Conservation (phyloP, 2,329 filamentous ascomycete species). For the Pezicula radicicola region DNA sequence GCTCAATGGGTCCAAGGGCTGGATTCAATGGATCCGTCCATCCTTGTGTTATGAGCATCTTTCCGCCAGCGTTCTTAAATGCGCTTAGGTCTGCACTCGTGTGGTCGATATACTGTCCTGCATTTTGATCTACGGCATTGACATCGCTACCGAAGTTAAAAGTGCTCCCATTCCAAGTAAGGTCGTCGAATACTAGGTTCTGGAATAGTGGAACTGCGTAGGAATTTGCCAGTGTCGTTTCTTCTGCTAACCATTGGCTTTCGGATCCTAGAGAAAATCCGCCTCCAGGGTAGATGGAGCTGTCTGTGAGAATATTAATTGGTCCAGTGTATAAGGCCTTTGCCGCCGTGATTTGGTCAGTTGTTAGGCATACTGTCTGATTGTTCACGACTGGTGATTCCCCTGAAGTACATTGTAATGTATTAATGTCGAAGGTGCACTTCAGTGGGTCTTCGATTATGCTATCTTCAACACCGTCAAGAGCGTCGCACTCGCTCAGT, state of each 20-base stretch:
- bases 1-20: constrained; percentile 33
- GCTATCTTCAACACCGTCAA: constrained; percentile 31
- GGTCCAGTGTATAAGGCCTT: constrained; percentile 28
- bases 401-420: constrained; percentile 26
- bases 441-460: constrained; percentile 32
- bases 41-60: constrained; percentile 35
- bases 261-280: constrained; percentile 37
- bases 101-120: constrained; percentile 34
- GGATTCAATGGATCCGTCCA: constrained; percentile 36
- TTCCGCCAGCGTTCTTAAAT: constrained; percentile 30
- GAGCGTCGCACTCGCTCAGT: constrained; percentile 28
- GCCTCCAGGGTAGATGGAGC: constrained; percentile 32
- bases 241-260: constrained; percentile 32
- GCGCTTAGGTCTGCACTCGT: constrained; percentile 28
- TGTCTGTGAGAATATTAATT: not conserved
- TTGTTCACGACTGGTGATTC: constrained; percentile 2
- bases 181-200: constrained; percentile 36
- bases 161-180: constrained; percentile 28
- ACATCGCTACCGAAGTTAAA: constrained; percentile 37
- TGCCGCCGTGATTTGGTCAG: constrained; percentile 26
- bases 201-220: constrained; percentile 38
- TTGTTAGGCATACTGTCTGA: constrained; percentile 25
- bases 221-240: constrained; percentile 28
- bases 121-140: constrained; percentile 26
- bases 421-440: constrained; percentile 31